Evolutionary conservation across 495 filamentous ascomycete species (phyloP), one percentile per base, ranked within the genome.

Genomic region (Cercophora samala): DNA sequence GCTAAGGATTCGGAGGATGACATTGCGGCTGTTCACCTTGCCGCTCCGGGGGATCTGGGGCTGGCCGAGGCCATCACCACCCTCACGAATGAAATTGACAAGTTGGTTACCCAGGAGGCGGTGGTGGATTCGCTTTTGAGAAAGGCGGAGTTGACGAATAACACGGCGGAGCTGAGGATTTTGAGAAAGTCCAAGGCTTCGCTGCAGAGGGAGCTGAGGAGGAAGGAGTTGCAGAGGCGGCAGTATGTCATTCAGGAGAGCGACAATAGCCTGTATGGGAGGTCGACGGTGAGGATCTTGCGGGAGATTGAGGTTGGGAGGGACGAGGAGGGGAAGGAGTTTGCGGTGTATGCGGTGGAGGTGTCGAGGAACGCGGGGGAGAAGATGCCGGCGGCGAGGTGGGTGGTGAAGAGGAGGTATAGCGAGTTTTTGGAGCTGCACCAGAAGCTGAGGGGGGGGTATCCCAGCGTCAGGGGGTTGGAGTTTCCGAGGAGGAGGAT

Each of bases 181-280:
- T 76, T 99, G 37, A 87, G 91, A 46, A 99, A 99, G 75, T 97
- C 93, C 3, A 97, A 94, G 74, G 88, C 91, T 18, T 97, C 94
- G 74, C 82, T 99, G 66, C 89, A 96, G 72, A 85, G 94, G 54
- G 96, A 99, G 74, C 92, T 97, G 51, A 85, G 91, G 52, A 87
- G 95, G 29, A 98, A 98, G 75, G 95, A 97, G 78, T 84, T 99
- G 73, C 96, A 99, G 77, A 84, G 93, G 53, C 93, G 97, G 77
- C 96, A 98, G 75, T 99, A 98, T 71, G 92, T 96, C 68, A 88
- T 97, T 52, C 96, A 99, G 75, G 94, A 98, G 76, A 97, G 93
- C 74, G 96, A 98, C 72, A 99, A 98, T 77, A 97, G 93, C 76
- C 81, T 99, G 53, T 97, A 95, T 76, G 95, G 95, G 18, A 90